Evolutionary conservation across 306 rosid species (phyloP), one percentile per base, ranked within the genome.

Genomic region (Amphicarpaea edgeworthii): DNA sequence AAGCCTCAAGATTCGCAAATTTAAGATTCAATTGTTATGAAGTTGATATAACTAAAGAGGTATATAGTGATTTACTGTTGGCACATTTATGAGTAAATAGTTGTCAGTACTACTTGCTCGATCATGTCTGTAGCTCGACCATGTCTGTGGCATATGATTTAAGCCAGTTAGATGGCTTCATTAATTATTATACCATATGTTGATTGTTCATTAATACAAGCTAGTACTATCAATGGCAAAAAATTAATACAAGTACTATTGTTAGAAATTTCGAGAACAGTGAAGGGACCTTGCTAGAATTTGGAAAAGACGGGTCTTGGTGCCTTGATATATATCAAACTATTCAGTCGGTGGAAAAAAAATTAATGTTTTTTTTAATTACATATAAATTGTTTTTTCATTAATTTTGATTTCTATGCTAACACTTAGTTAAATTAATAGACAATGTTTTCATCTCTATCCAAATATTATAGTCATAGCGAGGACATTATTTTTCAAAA

Each of bases 31-130:
- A 20, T 38, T 38, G 19, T 34, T 20, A 6, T 20, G 60, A 30
- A 30, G 60, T 28, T 49, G 60, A 49, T 17, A 49, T 63, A 40
- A 37, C 7, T 37, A 30, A 54, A 50, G 19, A 71, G 30, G 20
- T 53, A 38, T n/a, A 20, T 12, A 45, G 43, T 16, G 14, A 32
- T 34, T 51, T 53, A 70, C 38, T 34, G 51, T 51, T 4, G 26
- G 20, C 34, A 19, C 76, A 17, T 75, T 30, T 17, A 30, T 74
- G 60, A 17, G 70, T 43, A 43, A 73, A 41, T 42, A 43, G 10
- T 16, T 42, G 8, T 21, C 16, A 42, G 45, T n/a, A n/a, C n/a
- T n/a, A n/a, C n/a, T n/a, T n/a, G n/a, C n/a, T 34, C 40, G 68
- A 24, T 7, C 19, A 23, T 58, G 69, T 58, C 58, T 11, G 46